Percentiles rank a stretch among this genome's conserved stretches.
Evolutionary conservation across 2,329 filamentous ascomycete species (phyloP).

Genomic region (Xylariomycetidae sp.): DNA sequence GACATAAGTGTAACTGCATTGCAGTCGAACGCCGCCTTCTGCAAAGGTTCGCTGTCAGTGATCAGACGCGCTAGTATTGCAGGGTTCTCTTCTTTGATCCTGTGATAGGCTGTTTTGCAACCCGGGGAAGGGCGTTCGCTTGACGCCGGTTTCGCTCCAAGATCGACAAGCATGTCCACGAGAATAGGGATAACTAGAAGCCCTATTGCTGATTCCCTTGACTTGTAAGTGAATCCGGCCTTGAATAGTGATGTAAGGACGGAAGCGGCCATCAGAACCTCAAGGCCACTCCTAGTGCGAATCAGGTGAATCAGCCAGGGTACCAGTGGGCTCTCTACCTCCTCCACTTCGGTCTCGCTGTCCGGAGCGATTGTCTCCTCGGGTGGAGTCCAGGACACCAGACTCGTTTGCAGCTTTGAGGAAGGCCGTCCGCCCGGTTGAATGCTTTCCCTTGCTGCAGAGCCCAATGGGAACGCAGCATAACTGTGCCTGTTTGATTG

Average conservation of each 20-base stretch:
- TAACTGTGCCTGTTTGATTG: constrained; percentile 27
- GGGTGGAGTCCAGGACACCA: constrained; percentile 18
- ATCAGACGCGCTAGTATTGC: constrained; percentile 72
- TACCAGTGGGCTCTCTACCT: constrained; percentile 64
- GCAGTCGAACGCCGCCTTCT: constrained; percentile 73
- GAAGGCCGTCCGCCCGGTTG: constrained; percentile 18
- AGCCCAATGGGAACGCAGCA: constrained; percentile 46
- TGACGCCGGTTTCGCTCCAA: constrained; percentile 31
- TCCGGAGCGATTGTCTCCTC: constrained; percentile 16
- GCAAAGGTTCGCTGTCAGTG: constrained; percentile 69
- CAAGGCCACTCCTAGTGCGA: constrained; percentile 49
- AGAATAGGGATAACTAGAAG: constrained; percentile 65
- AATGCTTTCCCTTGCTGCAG: constrained; percentile 33
- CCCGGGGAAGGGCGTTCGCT: constrained; percentile 21
- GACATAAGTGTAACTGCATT: constrained; percentile 40
- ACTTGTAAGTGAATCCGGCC: constrained; percentile 58
- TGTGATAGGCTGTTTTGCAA: constrained; percentile 33
- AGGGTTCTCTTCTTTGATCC: constrained; percentile 65
- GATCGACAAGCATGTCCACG: constrained; percentile 57
- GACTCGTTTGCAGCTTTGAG: constrained; percentile 20
- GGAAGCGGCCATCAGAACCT: constrained; percentile 62
- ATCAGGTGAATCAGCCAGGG: constrained; percentile 66
- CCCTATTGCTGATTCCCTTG: constrained; percentile 58
- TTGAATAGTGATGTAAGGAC: constrained; percentile 65
- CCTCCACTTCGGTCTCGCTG: constrained; percentile 39